phyloP scores from a whole-genome alignment of 2,329 filamentous ascomycete genomes.

The Westerdykella aurantiaca region DNA sequence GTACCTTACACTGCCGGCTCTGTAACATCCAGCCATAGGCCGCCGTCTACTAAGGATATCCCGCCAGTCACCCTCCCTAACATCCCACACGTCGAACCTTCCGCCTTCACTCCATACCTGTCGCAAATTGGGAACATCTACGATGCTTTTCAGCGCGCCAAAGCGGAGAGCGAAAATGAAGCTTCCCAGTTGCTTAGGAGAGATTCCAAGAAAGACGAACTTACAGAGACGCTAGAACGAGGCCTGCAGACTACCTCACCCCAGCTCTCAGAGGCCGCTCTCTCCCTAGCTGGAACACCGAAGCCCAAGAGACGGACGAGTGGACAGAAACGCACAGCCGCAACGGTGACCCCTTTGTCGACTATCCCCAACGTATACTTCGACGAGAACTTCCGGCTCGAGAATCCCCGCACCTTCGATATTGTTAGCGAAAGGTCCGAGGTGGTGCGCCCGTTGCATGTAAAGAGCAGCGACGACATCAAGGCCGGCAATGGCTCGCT shows the following conservation, averaged over 20 bases:
- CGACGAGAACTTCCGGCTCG: constrained; percentile 87
- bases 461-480: constrained; percentile 46
- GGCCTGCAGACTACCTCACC: constrained; percentile 34
- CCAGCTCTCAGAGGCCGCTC: constrained; percentile 35
- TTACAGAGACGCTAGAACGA: constrained; percentile 44
- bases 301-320: constrained; percentile 47
- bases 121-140: constrained; percentile 80
- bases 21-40: constrained; percentile 65
- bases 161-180: constrained; percentile 66
- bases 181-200: constrained; percentile 43
- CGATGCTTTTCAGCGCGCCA: constrained; percentile 79
- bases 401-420: constrained; percentile 94
- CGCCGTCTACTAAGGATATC: constrained; percentile 82
- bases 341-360: constrained; percentile 77
- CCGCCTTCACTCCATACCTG: constrained; percentile 79
- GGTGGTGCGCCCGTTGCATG: constrained; percentile 66
- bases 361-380: constrained; percentile 94
- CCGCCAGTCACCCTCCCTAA: constrained; percentile 89
- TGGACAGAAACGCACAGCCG: constrained; percentile 54
- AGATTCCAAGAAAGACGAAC: constrained; percentile 47
- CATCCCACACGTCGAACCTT: constrained; percentile 70
- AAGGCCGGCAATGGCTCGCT: constrained; percentile 53
- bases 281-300: constrained; percentile 45
- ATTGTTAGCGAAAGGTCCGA: constrained; percentile 94
- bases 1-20: constrained; percentile 70